Conservation (phyloP, 1,139 yeast species). For the Maudiozyma humilis region DNA sequence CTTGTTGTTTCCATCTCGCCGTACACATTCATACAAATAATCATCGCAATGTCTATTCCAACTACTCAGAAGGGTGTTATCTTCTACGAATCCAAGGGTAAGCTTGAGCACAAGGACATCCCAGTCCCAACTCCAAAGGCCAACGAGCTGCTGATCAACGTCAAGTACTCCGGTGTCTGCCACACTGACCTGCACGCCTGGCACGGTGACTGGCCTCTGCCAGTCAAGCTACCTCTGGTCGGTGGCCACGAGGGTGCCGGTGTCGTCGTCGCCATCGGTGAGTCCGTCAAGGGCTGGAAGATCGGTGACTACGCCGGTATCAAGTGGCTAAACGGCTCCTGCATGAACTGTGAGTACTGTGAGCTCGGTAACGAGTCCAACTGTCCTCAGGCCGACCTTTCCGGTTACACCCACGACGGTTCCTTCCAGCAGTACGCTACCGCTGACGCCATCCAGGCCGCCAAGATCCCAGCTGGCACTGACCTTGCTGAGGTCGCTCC, state of each 20-base stretch:
- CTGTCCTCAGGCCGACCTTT: constrained; percentile 58
- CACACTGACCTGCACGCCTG: constrained; percentile 76
- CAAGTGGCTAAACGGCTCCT: constrained; percentile 66
- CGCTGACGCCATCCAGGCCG: constrained; percentile 83
- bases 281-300: constrained; percentile 58
- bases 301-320: constrained; percentile 74
- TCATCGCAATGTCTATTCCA: constrained; percentile 35
- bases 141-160: constrained; percentile 56
- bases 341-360: constrained; percentile 68
- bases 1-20: not conserved
- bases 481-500: constrained; percentile 74
- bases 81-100: constrained; percentile 62
- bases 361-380: constrained; percentile 59
- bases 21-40: constrained; percentile 2
- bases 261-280: constrained; percentile 66
- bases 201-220: constrained; percentile 68
- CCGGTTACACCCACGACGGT: constrained; percentile 78
- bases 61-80: constrained; percentile 63
- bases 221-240: constrained; percentile 53
- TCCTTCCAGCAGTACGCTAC: constrained; percentile 80
- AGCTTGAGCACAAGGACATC: constrained; percentile 52
- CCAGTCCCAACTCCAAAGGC: constrained; percentile 64
- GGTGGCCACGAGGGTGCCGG: constrained; percentile 92
- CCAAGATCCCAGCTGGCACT: constrained; percentile 59
- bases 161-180: constrained; percentile 71